A percentile compares a stretch with the other conserved stretches of the same genome.
Evolutionary conservation across 176 grass and related monocot genomes (phyloP).

Genomic region (Ensete glaucum): DNA sequence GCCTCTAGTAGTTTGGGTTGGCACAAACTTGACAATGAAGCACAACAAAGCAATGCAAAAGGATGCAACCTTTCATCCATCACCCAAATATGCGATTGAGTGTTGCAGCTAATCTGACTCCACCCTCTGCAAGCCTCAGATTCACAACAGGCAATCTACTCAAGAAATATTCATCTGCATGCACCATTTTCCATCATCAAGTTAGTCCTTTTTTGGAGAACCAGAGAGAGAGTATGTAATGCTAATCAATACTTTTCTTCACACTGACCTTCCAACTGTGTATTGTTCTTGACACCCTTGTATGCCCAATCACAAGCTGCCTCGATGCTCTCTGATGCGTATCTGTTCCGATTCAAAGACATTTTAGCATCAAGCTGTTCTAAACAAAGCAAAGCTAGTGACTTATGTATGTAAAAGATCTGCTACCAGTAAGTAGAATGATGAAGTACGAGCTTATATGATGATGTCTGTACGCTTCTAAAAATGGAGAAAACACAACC

Average conservation of each 20-base stretch:
- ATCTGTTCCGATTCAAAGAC: constrained; percentile 17
- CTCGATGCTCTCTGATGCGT: constrained; percentile 47
- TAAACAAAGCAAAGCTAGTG: too few relatives aligned
- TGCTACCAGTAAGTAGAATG: too few relatives aligned
- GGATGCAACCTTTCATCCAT: background rate
- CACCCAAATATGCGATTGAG: constrained; percentile 48
- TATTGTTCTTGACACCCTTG: constrained; percentile 29
- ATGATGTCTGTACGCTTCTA: background rate
- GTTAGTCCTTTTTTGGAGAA: too few relatives aligned
- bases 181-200: background rate
- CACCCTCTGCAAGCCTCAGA: constrained; percentile 41
- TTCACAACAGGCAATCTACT: constrained; percentile 41
- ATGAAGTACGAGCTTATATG: background rate
- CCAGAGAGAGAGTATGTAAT: too few relatives aligned
- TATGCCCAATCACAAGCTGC: constrained; percentile 62
- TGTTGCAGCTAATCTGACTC: constrained; percentile 47
- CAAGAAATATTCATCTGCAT: constrained; percentile 55
- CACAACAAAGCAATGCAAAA: background rate
- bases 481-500: background rate
- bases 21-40: background rate
- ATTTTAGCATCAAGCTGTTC: too few relatives aligned
- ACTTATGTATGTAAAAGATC: too few relatives aligned
- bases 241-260: background rate
- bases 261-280: constrained; percentile 25
- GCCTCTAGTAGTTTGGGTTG: background rate